phyloP scores from a whole-genome alignment of 345 rosid genomes.

The Brassica cretica region DNA sequence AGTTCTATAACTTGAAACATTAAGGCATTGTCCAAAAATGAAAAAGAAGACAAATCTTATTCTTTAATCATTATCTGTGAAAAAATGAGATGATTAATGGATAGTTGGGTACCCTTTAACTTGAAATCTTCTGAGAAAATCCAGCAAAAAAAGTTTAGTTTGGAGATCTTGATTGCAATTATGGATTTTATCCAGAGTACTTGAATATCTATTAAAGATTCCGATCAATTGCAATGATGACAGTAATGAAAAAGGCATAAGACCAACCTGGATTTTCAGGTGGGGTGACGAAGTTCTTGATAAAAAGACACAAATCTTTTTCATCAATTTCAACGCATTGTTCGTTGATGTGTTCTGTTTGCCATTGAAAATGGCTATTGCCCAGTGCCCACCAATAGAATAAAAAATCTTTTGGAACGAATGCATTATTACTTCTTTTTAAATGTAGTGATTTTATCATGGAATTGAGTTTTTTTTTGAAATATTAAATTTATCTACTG shows the following conservation, averaged over 20 bases:
- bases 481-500: no score
- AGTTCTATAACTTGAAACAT: conserved; percentile 45
- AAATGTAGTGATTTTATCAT: no score
- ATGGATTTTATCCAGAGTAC: conserved; percentile 13
- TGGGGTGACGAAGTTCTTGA: conserved; percentile 37
- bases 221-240: conserved; percentile 29
- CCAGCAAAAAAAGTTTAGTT: conserved; percentile 1
- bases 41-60: conserved; percentile 43
- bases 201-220: conserved; percentile 18
- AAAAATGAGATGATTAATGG: conserved; percentile 58
- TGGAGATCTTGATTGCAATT: conserved; percentile 24
- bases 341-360: conserved; percentile 42
- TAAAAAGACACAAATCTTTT: conserved; percentile 50
- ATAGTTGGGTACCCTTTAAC: conserved; percentile 47
- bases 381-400: conserved; percentile 37
- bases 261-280: conserved; percentile 45
- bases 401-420: conserved; percentile 23
- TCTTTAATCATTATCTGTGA: conserved; percentile 57
- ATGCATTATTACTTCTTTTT: no score
- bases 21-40: conserved; percentile 53
- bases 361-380: conserved; percentile 46
- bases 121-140: conserved; percentile 38
- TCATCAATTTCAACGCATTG: conserved; percentile 34
- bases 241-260: conserved; percentile 17
- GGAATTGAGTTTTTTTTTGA: no score